Evolutionary conservation across 202 grass and related monocot genomes (phyloP).

Genomic region (Setaria italica): DNA sequence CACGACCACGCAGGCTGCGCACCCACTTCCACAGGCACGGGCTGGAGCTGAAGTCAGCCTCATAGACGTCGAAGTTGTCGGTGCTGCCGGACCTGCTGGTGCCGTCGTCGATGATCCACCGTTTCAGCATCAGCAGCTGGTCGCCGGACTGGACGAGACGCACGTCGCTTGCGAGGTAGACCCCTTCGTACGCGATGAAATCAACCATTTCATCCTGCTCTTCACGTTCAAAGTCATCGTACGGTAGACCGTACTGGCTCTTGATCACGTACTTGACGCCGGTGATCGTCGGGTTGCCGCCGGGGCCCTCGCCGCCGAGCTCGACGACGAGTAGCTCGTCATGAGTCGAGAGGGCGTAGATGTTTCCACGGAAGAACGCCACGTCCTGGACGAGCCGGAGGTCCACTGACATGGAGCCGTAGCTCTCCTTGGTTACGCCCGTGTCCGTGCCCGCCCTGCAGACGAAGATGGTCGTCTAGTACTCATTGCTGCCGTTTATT

Average conservation of each 20-base stretch:
- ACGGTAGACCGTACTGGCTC: not conserved
- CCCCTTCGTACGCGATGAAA: not conserved
- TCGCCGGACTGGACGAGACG: not conserved
- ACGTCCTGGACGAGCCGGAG: not conserved
- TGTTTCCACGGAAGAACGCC: not conserved
- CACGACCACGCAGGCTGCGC: not conserved
- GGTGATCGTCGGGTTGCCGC: not conserved
- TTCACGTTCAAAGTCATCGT: not conserved
- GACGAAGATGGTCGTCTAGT: not conserved
- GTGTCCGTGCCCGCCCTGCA: not conserved
- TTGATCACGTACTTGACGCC: not conserved
- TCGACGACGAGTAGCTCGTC: not conserved
- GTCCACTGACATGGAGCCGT: not conserved
- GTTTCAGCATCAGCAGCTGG: not conserved
- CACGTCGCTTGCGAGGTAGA: not conserved
- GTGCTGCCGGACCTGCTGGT: not conserved
- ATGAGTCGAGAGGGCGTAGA: not conserved
- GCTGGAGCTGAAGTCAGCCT: not conserved
- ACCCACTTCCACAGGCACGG: not conserved
- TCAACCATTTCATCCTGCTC: not conserved
- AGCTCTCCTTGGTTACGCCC: not conserved
- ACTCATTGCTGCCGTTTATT: rapidly evolving
- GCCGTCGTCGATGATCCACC: not conserved
- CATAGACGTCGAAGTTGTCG: not conserved
- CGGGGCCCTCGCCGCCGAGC: not conserved